A percentile compares a stretch with the other conserved stretches of the same genome.
Evolutionary conservation across 2,329 filamentous ascomycete species (phyloP).

Genomic region (Nemania sp.): DNA sequence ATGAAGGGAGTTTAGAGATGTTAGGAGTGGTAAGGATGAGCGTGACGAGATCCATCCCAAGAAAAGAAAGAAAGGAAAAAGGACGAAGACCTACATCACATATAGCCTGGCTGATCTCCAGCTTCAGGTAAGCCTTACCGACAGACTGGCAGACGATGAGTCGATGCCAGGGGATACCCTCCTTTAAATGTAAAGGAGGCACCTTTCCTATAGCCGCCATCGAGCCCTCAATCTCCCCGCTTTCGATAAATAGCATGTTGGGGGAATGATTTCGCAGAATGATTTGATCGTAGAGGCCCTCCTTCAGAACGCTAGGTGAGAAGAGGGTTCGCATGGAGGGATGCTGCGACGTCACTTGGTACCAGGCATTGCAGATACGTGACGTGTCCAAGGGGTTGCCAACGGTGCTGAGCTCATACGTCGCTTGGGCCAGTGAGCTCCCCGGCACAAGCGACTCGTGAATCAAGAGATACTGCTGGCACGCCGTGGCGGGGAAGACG

Average conservation of each 20-base stretch:
- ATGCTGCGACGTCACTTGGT: constrained; percentile 52
- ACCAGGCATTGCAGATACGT: constrained; percentile 55
- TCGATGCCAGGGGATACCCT: constrained; percentile 52
- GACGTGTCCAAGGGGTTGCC: constrained; percentile 48
- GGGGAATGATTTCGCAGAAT: constrained; percentile 53
- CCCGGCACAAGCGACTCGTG: constrained; percentile 49
- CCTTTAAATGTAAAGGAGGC: constrained; percentile 46
- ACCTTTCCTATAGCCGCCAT: constrained; percentile 47
- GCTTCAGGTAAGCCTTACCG: constrained; percentile 51
- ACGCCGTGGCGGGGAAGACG: constrained; percentile 52
- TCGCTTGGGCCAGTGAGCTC: constrained; percentile 50
- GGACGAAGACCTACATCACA: constrained; percentile 47
- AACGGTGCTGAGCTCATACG: constrained; percentile 53
- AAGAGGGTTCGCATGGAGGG: constrained; percentile 56
- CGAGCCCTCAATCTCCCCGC: constrained; percentile 45
- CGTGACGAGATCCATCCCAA: not conserved
- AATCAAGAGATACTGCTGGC: constrained; percentile 56
- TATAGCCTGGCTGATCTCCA: constrained; percentile 56
- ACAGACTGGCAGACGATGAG: constrained; percentile 54
- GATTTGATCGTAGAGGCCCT: constrained; percentile 56
- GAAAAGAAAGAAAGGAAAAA: not conserved
- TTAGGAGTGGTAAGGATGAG: not conserved
- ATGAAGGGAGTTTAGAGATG: too few relatives aligned
- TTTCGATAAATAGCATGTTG: constrained; percentile 59
- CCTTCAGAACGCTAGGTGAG: constrained; percentile 53